Evolutionary conservation across 2,329 filamentous ascomycete genomes (phyloP).

Genomic region (Sordariomycetes sp.): DNA sequence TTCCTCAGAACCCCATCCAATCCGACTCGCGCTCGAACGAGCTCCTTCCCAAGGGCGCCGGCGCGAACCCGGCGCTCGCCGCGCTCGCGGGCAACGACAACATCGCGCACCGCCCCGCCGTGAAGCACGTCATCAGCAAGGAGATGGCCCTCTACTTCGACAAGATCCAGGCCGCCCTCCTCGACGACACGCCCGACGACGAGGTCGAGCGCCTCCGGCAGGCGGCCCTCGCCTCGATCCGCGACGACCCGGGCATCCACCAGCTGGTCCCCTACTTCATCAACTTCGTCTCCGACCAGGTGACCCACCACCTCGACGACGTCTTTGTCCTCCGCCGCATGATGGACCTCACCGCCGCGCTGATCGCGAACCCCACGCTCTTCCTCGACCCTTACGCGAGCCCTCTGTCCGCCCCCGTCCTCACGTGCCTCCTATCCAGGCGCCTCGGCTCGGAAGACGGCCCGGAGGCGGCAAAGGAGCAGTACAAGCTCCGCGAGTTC

Average conservation of each 20-base stretch:
- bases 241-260: constrained; percentile 84
- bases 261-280: constrained; percentile 95
- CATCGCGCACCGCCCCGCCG: constrained; percentile 73
- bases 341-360: constrained; percentile 78
- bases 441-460: constrained; percentile 56
- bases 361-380: constrained; percentile 74
- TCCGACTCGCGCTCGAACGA: constrained; percentile 77
- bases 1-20: constrained; percentile 89
- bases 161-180: constrained; percentile 79
- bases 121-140: constrained; percentile 93
- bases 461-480: constrained; percentile 40
- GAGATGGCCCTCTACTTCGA: constrained; percentile 96
- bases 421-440: constrained; percentile 77
- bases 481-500: constrained; percentile 77
- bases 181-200: constrained; percentile 81
- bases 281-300: constrained; percentile 89
- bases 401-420: constrained; percentile 68
- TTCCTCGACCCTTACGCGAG: constrained; percentile 56
- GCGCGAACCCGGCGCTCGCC: constrained; percentile 71
- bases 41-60: constrained; percentile 79
- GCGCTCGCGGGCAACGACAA: constrained; percentile 78
- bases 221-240: constrained; percentile 75
- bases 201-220: constrained; percentile 61
- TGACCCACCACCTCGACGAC: constrained; percentile 87
- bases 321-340: constrained; percentile 82